Base-by-base conservation (phyloP, 805 yeast genomes). In the Ogataea glucozyma region DNA sequence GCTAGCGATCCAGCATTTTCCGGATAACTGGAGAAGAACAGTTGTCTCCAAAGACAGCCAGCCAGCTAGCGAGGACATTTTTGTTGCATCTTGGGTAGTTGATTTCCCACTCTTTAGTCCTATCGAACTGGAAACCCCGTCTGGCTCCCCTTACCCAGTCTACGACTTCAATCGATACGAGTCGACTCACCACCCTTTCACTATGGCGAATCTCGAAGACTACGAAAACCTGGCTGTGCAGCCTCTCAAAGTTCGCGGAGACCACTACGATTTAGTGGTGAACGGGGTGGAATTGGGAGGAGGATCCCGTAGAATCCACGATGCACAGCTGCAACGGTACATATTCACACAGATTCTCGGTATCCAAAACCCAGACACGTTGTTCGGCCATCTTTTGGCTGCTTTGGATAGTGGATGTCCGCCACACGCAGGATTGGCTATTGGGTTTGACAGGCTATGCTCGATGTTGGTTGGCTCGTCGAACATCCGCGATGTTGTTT, bases 231-330 rank as follows among this genome's bases (percentile, higher is more conserved):
- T 89, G 5, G 72, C 58, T 6, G 51, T 69, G 0, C 70, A 72
- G 14, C 95, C 95, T 4, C 63, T 87, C 19, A 60, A 67, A 29
- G 88, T 84, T 2, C 72, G 78, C 27, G 99, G 98, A 9, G 95
- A 87, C 56, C 99, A 93, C 63, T 93, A 89, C 61, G 99, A 93
- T 60, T 66, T 93, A 12, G 99, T 93, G 1, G 69, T 93, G 27
- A 91, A 91, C 57, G 99, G 99, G 2, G 88, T 86, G 6, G 99
- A 93, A 60, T 75, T 90, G 2, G 99, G 99, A 20, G 99, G 99
- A 14, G 99, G 99, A 0, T 88, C 97, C 5, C 75, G 96, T 49
- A 88, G 99, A 78, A 78, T 93, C 14, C 99, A 93, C 59, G 97
- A 89, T 59, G 73, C 93, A 0, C 71, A 68, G 10, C 68, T 93